Evolutionary conservation across 345 rosid species (phyloP).

Genomic region (Hevea brasiliensis): DNA sequence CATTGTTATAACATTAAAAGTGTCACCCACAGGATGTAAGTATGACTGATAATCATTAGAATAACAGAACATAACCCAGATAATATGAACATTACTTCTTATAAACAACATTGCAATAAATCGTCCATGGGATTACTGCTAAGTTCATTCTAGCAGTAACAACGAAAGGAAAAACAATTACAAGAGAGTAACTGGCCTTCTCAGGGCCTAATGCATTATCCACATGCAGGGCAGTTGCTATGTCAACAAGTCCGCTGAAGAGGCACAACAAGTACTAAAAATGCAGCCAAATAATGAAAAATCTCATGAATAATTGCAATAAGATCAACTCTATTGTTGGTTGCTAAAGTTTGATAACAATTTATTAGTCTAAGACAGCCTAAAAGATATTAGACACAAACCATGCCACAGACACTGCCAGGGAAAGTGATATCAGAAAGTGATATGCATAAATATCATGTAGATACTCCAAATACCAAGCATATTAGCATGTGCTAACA

Average conservation of each 20-base stretch:
- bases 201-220: background rate
- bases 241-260: background rate
- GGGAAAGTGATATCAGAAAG: background rate
- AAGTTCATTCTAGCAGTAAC: background rate
- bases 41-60: background rate
- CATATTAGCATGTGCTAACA: background rate
- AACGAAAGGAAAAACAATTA: background rate
- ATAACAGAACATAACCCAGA: background rate
- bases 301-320: background rate
- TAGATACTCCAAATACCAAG: background rate
- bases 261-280: background rate
- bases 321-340: background rate
- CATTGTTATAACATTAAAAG: slow-evolving; percentile 5
- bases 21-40: background rate
- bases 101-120: background rate
- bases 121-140: background rate
- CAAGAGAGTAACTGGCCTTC: background rate
- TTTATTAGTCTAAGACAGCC: background rate
- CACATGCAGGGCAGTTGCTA: background rate
- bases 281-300: background rate
- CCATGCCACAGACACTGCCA: background rate
- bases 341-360: background rate
- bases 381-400: background rate
- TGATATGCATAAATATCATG: background rate
- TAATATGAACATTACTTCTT: background rate